Evolutionary conservation across 148 eudicot species (phyloP).

Genomic region (Fagopyrum tataricum): DNA sequence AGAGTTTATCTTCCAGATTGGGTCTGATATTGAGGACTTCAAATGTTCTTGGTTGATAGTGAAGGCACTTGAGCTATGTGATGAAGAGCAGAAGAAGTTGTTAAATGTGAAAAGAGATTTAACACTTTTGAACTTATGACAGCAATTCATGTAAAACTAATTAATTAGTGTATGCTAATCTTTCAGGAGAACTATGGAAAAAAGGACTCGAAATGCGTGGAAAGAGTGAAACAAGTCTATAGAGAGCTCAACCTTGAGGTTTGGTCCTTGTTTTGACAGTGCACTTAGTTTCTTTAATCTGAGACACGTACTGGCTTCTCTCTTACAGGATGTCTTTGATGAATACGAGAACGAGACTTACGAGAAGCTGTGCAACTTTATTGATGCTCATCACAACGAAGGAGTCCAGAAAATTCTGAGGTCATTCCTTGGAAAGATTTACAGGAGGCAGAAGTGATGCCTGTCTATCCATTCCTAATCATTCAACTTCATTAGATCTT

Average conservation of each 20-base stretch:
- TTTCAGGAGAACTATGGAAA: constrained; percentile 90
- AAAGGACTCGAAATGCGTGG: constrained; percentile 53
- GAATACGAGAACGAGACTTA: constrained; percentile 71
- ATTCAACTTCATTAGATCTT: too few relatives aligned
- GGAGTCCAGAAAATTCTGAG: constrained; percentile 76
- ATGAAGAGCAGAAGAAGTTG: constrained; percentile 61
- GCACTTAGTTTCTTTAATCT: not conserved
- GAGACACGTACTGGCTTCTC: not conserved
- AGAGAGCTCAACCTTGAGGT: constrained; percentile 66
- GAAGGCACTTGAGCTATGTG: constrained; percentile 72
- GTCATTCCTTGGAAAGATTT: constrained; percentile 83
- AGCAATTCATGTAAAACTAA: not conserved
- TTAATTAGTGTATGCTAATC: not conserved
- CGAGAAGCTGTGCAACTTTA: constrained; percentile 47
- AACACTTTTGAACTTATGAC: not conserved
- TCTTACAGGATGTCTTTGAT: constrained; percentile 42
- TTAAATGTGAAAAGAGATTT: constrained; percentile 36
- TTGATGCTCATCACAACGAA: constrained; percentile 75
- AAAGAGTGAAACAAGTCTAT: constrained; percentile 72
- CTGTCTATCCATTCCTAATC: too few relatives aligned
- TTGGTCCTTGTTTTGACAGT: not conserved
- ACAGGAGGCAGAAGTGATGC: constrained; percentile 61
- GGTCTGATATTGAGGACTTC: constrained; percentile 78
- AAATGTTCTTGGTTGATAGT: constrained; percentile 92
- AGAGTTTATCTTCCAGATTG: constrained; percentile 40